These are phyloP conservation scores for Sphagnurus paluster DNA, from an alignment of 1,284 basidiomycete species.

Conservation along the genomic window DNA sequence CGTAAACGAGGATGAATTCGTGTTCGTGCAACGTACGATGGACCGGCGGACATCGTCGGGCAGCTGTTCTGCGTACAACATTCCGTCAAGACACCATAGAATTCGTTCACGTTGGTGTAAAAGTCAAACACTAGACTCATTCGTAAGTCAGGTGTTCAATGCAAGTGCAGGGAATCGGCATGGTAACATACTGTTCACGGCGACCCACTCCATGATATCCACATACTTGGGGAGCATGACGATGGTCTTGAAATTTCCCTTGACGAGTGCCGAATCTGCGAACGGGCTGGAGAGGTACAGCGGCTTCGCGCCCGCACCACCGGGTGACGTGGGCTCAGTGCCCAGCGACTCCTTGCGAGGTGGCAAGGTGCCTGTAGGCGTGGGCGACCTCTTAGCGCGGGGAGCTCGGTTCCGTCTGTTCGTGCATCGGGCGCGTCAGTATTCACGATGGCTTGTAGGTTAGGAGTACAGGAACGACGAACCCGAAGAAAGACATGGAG, in stretches of 20 bases:
- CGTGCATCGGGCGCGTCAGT: slow-evolving; percentile 10
- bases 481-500: slow-evolving; percentile 10
- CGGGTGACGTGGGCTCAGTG: slow-evolving; percentile 48
- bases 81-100: slow-evolving; percentile 94
- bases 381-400: slow-evolving; percentile 65
- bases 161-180: background rate
- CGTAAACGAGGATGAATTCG: slow-evolving; percentile 1
- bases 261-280: slow-evolving; percentile 93
- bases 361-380: slow-evolving; percentile 53
- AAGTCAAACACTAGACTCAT: slow-evolving; percentile 79
- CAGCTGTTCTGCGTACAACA: slow-evolving; percentile 90
- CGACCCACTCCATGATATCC: slow-evolving; percentile 98
- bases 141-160: background rate
- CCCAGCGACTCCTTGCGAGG: slow-evolving; percentile 36
- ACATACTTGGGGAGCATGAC: slow-evolving; percentile 96
- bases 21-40: slow-evolving; percentile 56
- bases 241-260: slow-evolving; percentile 99
- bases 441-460: too few species aligned
- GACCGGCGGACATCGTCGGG: slow-evolving; percentile 92
- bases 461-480: background rate
- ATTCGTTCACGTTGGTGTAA: slow-evolving; percentile 96
- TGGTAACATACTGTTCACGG: slow-evolving; percentile 81
- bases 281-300: slow-evolving; percentile 94
- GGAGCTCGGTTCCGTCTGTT: slow-evolving; percentile 48
- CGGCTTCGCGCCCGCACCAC: slow-evolving; percentile 50